Conservation (phyloP, 2,329 filamentous ascomycete species). For the Coniella vitis region DNA sequence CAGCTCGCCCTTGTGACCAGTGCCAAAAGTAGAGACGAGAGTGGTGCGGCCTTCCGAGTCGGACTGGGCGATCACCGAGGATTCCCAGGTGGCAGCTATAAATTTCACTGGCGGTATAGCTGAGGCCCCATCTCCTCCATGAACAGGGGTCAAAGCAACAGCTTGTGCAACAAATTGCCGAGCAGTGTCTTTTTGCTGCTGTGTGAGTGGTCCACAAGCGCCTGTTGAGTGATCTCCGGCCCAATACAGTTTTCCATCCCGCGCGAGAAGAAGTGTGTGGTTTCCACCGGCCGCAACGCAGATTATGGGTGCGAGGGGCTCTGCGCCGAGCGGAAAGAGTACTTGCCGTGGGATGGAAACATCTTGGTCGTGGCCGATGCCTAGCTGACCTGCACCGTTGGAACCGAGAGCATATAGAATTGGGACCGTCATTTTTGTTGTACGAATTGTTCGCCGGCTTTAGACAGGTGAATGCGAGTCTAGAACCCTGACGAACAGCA, state of each 20-base stretch:
- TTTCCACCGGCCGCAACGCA: conserved; percentile 66
- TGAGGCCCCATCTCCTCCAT: neutral
- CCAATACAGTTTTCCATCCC: conserved; percentile 53
- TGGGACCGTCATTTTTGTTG: conserved; percentile 33
- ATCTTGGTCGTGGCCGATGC: conserved; percentile 64
- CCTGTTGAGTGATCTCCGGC: conserved; percentile 54
- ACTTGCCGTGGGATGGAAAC: conserved; percentile 59
- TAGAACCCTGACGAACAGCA: too few species aligned
- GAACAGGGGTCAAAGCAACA: neutral
- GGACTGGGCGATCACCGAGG: conserved; percentile 53
- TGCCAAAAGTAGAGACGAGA: conserved; percentile 57
- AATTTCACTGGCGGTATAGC: conserved; percentile 28
- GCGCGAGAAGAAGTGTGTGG: conserved; percentile 70
- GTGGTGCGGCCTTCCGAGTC: conserved; percentile 37
- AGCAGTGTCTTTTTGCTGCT: conserved; percentile 3
- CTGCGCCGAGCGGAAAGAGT: conserved; percentile 41
- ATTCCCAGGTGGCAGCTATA: conserved; percentile 73
- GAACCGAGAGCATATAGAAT: conserved; percentile 64
- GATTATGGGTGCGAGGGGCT: conserved; percentile 29
- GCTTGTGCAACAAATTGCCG: neutral
- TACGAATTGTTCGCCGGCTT: neutral
- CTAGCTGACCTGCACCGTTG: conserved; percentile 70
- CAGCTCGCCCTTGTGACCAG: conserved; percentile 64
- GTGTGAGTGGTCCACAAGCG: conserved; percentile 42
- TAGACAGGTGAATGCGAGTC: too few species aligned